Base-by-base conservation (phyloP, 1,139 yeast species). In the Pichia sp. region DNA sequence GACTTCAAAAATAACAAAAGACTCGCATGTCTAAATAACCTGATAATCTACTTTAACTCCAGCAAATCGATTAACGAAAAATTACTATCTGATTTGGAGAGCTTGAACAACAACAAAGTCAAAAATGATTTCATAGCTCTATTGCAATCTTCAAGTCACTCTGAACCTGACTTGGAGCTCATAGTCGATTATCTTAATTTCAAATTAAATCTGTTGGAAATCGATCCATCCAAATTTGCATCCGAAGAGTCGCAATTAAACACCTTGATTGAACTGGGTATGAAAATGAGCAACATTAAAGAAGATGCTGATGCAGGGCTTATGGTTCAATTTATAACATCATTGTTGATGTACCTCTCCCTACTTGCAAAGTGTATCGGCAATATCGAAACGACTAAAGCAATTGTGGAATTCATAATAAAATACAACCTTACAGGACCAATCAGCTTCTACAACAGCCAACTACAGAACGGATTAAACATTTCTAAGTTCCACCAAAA, bases 1-100 rank as follows among this genome's bases (percentile, higher is more conserved):
- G 44, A 52, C n/a, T 47, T 56, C 34, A 54, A 55, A 36, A 58
- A 76, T 30, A 74, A 79, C 25, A 80, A 86, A 60, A 74, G 83
- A 2, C 70, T 87, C 50, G 75, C 80, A 18, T 82, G 87, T 16
- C 74, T 89, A 63, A 89, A 88, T 67, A 91, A 91, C 60, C 66
- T 83, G 51, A 65, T 79, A 36, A 82, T 89, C 85, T 70, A 82
- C 44, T 65, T 76, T 58, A 62, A 73, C 26, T 53, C 63, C 5
- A 51, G 55, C n/a, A 51, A 55, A 3, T 39, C 51, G 31, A 41
- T 51, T 9, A 50, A 55, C 22, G 58, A 56, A 7, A 41, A 49
- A 19, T 12, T 49, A 13, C 46, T 44, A 2, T 49, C 50, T 3
- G 55, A 58, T 22, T 46, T 61, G 13, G 48, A 57, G 12, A 21